phyloP scores from a whole-genome alignment of 78 protist genomes.

The Dictyostelium purpureum region DNA sequence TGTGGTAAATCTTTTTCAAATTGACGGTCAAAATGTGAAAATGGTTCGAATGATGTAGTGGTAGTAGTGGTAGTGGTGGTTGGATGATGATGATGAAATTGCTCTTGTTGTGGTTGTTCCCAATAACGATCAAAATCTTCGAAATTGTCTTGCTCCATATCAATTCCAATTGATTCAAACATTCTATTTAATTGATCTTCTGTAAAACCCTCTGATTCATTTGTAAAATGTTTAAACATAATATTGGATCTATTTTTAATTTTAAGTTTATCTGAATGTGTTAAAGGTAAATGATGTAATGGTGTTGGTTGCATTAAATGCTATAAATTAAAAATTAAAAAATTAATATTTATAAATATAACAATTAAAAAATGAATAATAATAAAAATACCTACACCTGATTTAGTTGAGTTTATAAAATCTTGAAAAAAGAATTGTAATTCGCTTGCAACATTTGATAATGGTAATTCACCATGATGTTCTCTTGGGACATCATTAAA shows the following conservation, averaged over 20 bases:
- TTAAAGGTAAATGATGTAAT: slow-evolving; percentile 16
- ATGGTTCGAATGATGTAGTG: neutral
- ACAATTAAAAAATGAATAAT: no score
- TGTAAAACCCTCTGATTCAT: neutral
- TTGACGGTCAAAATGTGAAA: neutral
- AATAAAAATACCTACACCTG: slow-evolving; percentile 8
- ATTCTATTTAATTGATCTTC: slow-evolving; percentile 42
- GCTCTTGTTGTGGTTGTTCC: slow-evolving; percentile 17
- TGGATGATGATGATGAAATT: neutral
- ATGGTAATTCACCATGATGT: slow-evolving; percentile 9
- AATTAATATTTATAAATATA: no score
- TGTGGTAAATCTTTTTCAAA: slow-evolving; percentile 1
- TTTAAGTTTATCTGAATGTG: slow-evolving; percentile 2
- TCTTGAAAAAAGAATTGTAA: slow-evolving; percentile 53
- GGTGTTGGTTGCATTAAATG: slow-evolving; percentile 31
- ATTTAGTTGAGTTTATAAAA: slow-evolving; percentile 34
- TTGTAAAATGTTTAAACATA: slow-evolving; percentile 34
- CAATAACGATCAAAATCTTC: slow-evolving; percentile 42
- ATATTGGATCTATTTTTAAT: slow-evolving; percentile 47
- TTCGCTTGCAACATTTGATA: slow-evolving; percentile 6
- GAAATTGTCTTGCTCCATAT: neutral
- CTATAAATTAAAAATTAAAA: slow-evolving; percentile 6
- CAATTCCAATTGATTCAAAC: slow-evolving; percentile 43
- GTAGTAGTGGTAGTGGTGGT: neutral
- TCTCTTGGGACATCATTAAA: neutral